Evolutionary conservation across 257 asterid genomes (phyloP).

Genomic region (Lycium barbarum): DNA sequence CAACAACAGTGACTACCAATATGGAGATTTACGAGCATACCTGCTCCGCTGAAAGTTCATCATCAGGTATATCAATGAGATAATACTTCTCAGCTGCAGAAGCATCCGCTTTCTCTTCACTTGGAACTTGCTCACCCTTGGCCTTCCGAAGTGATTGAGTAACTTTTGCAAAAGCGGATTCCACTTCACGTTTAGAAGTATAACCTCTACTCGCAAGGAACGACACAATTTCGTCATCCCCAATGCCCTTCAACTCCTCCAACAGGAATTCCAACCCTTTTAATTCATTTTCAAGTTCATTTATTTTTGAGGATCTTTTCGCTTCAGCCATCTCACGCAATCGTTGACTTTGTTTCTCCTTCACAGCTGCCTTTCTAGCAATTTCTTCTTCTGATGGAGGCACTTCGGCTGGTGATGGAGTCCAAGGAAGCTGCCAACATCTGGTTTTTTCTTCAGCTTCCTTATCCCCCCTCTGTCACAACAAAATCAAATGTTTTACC

Average conservation of each 20-base stretch:
- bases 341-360: constrained; percentile 98
- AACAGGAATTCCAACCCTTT: constrained; percentile 81
- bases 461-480: constrained; percentile 72
- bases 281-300: constrained; percentile 89
- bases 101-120: constrained; percentile 68
- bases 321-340: constrained; percentile 99
- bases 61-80: constrained; percentile 82
- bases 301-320: constrained; percentile 79
- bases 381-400: constrained; percentile 97
- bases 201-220: constrained; percentile 68
- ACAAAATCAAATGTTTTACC: constrained; percentile 25
- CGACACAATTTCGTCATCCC: constrained; percentile 60
- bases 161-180: constrained; percentile 75
- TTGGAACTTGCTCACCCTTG: constrained; percentile 88
- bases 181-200: constrained; percentile 73
- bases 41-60: constrained; percentile 83
- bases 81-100: constrained; percentile 69
- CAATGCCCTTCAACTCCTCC: constrained; percentile 61
- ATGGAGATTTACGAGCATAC: constrained; percentile 41
- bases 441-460: constrained; percentile 85
- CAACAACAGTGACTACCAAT: constrained; percentile 16
- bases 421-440: constrained; percentile 98
- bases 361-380: constrained; percentile 96
- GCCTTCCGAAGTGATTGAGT: constrained; percentile 86
- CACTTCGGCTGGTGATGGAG: constrained; percentile 85